phyloP scores from a whole-genome alignment of 441 rosid genomes.

The Raphanus hybrid region DNA sequence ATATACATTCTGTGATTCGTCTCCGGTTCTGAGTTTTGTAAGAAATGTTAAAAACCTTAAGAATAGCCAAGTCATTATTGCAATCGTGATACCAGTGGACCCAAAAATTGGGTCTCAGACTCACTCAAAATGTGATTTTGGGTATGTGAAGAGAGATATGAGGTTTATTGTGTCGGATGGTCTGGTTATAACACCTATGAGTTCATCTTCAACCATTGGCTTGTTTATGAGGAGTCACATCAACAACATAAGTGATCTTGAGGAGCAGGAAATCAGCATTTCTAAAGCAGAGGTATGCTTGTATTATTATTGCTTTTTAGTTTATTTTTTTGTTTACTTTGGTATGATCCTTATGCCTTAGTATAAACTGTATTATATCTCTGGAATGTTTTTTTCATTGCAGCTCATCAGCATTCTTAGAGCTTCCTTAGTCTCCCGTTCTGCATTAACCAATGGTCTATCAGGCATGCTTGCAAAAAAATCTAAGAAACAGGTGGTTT shows the following conservation, averaged over 20 bases:
- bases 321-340: background rate
- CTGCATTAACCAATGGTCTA: background rate
- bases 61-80: too few relatives aligned
- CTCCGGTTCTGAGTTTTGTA: background rate
- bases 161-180: background rate
- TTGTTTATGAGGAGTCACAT: background rate
- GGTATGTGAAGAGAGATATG: background rate
- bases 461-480: background rate
- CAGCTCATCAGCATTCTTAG: conserved; percentile 12
- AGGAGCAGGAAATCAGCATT: background rate
- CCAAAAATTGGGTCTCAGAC: background rate
- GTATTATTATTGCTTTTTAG: background rate
- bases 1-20: background rate
- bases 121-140: background rate
- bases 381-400: background rate
- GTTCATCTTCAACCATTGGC: background rate
- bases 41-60: background rate
- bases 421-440: background rate
- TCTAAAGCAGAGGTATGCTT: background rate
- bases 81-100: background rate
- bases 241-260: background rate
- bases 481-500: background rate
- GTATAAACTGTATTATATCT: background rate
- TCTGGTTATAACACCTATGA: background rate
- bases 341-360: background rate